Evolutionary conservation across 192 early-diverging fungal genomes (phyloP).

Genomic region (Backusella liffmaniae): DNA sequence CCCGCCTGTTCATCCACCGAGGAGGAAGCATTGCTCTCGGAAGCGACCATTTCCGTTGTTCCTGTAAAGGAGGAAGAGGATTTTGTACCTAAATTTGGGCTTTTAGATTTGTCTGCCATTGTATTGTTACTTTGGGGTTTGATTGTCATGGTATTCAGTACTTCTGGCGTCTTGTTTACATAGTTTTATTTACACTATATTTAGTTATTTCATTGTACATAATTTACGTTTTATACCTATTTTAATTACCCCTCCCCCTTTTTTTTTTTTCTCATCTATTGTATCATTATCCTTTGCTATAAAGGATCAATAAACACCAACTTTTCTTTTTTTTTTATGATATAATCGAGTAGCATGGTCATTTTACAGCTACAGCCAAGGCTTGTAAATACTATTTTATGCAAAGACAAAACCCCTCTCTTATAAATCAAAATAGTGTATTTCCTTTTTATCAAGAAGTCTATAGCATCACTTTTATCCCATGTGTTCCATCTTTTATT

Average conservation of each 20-base stretch:
- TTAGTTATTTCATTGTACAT: background rate
- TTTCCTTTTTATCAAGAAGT: too few relatives aligned
- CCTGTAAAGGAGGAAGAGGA: background rate
- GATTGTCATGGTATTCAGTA: constrained; percentile 50
- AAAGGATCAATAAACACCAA: background rate
- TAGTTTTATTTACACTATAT: background rate
- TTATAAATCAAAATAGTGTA: too few relatives aligned
- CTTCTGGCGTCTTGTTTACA: constrained; percentile 12
- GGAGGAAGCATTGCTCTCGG: constrained; percentile 14
- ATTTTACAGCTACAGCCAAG: too few relatives aligned
- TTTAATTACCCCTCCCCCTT: background rate
- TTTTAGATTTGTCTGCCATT: constrained; percentile 31
- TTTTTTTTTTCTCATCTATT: background rate
- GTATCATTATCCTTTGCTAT: background rate
- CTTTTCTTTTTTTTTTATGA: too few relatives aligned
- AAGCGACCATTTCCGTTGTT: background rate
- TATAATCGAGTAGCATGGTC: too few relatives aligned
- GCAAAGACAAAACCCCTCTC: too few relatives aligned
- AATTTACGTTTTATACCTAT: background rate
- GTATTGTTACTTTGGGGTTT: constrained; percentile 43
- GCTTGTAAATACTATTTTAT: too few relatives aligned
- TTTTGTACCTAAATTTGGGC: constrained; percentile 1
- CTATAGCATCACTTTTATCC: too few relatives aligned
- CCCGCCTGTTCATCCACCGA: background rate
- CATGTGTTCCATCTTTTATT: background rate